These are phyloP conservation scores for Pterocarpus santalinus DNA, from an alignment of 306 rosid species.

Conservation along the genomic window DNA sequence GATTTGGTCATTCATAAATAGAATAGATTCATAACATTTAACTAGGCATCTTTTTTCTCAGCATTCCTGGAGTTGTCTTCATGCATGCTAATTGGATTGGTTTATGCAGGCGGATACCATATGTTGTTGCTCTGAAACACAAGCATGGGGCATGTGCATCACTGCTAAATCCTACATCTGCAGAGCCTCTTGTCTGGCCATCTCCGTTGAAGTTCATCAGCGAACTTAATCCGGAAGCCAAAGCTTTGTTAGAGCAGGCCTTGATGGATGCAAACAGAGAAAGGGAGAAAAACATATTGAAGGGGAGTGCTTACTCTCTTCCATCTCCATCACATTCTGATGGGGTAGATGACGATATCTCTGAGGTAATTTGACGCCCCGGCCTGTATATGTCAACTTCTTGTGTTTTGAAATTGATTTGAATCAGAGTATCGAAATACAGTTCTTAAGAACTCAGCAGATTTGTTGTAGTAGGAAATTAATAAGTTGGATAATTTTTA, in stretches of 20 bases:
- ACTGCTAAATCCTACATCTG: slow-evolving; percentile 88
- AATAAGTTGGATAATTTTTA: background rate
- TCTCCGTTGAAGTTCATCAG: slow-evolving; percentile 92
- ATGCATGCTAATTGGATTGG: slow-evolving; percentile 25
- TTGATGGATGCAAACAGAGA: slow-evolving; percentile 89
- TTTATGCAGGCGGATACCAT: slow-evolving; percentile 85
- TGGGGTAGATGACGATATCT: slow-evolving; percentile 59
- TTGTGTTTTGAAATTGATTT: background rate
- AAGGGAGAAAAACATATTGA: slow-evolving; percentile 83
- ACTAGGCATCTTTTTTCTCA: slow-evolving; percentile 33
- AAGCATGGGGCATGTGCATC: slow-evolving; percentile 82
- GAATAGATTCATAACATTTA: slow-evolving; percentile 35
- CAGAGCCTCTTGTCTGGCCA: slow-evolving; percentile 99
- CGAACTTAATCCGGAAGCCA: slow-evolving; percentile 91
- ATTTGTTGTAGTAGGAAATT: background rate
- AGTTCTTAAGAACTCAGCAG: slow-evolving; percentile 2
- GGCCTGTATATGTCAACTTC: background rate
- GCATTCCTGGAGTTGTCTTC: slow-evolving; percentile 26
- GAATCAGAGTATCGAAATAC: background rate
- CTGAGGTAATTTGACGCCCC: slow-evolving; percentile 62
- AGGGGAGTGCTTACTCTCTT: slow-evolving; percentile 62
- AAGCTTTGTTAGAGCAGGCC: slow-evolving; percentile 87
- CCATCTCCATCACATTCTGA: slow-evolving; percentile 81
- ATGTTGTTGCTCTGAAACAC: slow-evolving; percentile 82
- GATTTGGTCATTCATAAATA: background rate